Percentiles rank a stretch among this genome's conserved stretches.
Conservation (phyloP, 768 basidiomycete species). For the Tephrocybe sp. region DNA sequence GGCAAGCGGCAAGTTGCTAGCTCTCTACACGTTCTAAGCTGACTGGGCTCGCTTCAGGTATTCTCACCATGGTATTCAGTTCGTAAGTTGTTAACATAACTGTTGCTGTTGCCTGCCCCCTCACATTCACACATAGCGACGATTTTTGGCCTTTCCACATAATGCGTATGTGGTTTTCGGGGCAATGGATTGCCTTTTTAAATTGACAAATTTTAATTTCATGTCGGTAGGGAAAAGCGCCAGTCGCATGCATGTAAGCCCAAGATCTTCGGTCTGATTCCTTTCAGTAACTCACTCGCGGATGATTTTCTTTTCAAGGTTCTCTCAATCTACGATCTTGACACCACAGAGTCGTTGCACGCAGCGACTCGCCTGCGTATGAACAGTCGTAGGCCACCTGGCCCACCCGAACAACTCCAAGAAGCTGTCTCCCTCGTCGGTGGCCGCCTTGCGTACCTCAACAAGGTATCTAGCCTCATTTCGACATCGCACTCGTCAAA, state of each 20-base stretch:
- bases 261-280: not conserved
- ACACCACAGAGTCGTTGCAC: conserved; percentile 52
- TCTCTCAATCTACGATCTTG: conserved; percentile 72
- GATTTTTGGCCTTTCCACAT: conserved; percentile 81
- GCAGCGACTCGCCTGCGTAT: conserved; percentile 56
- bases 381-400: conserved; percentile 31
- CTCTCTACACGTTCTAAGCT: conserved; percentile 3
- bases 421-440: conserved; percentile 66
- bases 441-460: conserved; percentile 78
- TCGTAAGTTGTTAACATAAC: conserved; percentile 43
- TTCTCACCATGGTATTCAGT: conserved; percentile 77
- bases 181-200: not conserved
- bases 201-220: conserved; percentile 11
- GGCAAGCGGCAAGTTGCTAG: conserved; percentile 55
- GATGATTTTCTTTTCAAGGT: conserved; percentile 50
- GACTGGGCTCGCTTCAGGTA: conserved; percentile 40
- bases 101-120: conserved; percentile 10
- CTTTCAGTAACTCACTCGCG: not conserved
- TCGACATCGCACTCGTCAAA: not conserved
- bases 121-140: conserved; percentile 52
- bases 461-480: conserved; percentile 37
- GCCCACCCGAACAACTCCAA: conserved; percentile 32
- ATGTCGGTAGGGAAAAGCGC: conserved; percentile 56
- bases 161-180: conserved; percentile 48
- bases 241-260: conserved; percentile 68